Percentiles rank a stretch among this genome's conserved stretches.
These are phyloP conservation scores for Phaeodactylum tricornutum DNA, from an alignment of 108 stramenopile species.

Conservation along the genomic window DNA sequence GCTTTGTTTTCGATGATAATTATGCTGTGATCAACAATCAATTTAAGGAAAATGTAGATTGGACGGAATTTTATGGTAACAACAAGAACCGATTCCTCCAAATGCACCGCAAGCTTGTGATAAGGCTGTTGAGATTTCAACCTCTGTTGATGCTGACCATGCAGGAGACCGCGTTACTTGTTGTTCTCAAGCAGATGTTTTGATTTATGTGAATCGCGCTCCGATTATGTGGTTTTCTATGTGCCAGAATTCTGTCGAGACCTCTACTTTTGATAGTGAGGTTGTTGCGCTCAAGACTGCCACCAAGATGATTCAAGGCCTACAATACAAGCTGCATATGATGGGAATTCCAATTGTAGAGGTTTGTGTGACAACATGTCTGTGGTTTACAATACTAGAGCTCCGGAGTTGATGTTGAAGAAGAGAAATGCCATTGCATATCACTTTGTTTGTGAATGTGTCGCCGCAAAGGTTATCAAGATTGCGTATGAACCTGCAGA, in stretches of 20 bases:
- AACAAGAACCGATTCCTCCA: conserved; percentile 11
- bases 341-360: conserved; percentile 31
- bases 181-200: conserved; percentile 31
- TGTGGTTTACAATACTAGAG: conserved; percentile 23
- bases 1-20: conserved; percentile 17
- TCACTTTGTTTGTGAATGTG: conserved; percentile 27
- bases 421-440: conserved; percentile 26
- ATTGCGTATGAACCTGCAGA: conserved; percentile 7
- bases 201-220: conserved; percentile 38
- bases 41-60: conserved; percentile 2
- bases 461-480: conserved; percentile 17
- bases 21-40: conserved; percentile 13
- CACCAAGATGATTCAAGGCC: conserved; percentile 1
- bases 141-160: conserved; percentile 44
- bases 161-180: conserved; percentile 30
- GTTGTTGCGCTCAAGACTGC: conserved; percentile 1
- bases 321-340: conserved; percentile 40
- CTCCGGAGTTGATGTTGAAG: conserved; percentile 21
- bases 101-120: conserved; percentile 13
- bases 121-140: conserved; percentile 6
- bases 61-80: conserved; percentile 13
- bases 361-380: conserved; percentile 21
- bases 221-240: conserved; percentile 35
- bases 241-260: conserved; percentile 43
- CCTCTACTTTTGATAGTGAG: conserved; percentile 35